These are phyloP conservation scores for Phylloporus arenicola DNA, from an alignment of 768 basidiomycete genomes.

Conservation along the genomic window DNA sequence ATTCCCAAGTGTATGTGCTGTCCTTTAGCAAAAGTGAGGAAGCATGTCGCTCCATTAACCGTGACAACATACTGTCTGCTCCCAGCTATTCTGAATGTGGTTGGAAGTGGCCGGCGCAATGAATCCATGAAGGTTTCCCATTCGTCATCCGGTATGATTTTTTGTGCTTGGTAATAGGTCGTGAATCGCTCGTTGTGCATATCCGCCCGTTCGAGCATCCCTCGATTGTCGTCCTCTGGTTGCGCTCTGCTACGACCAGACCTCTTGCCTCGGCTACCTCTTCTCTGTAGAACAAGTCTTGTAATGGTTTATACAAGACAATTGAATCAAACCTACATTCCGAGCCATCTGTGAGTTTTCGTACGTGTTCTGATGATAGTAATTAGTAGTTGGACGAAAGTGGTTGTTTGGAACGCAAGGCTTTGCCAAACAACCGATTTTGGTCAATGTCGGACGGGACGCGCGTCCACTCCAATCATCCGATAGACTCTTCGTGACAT, in stretches of 20 bases:
- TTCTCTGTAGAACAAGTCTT: conserved; percentile 9
- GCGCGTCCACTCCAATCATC: conserved; percentile 22
- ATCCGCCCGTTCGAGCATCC: conserved; percentile 50
- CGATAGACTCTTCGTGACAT: conserved; percentile 5
- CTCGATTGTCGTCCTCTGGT: conserved; percentile 39
- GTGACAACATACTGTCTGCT: conserved; percentile 61
- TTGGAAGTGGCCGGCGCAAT: conserved; percentile 73
- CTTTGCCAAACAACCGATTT: conserved; percentile 30
- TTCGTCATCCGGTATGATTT: conserved; percentile 69
- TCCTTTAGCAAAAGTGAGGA: conserved; percentile 36
- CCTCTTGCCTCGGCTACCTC: conserved; percentile 3
- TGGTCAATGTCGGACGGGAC: conserved; percentile 18
- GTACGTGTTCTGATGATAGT: neutral
- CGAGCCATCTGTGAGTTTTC: neutral
- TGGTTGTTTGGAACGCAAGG: conserved; percentile 31
- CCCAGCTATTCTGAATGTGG: conserved; percentile 90
- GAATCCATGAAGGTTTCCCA: conserved; percentile 69
- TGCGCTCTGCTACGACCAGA: conserved; percentile 10
- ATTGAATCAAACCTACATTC: conserved; percentile 13
- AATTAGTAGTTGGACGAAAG: neutral
- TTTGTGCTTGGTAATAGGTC: conserved; percentile 70
- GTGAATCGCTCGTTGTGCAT: conserved; percentile 70
- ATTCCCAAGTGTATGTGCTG: conserved; percentile 69
- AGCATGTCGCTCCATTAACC: neutral
- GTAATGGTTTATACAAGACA: neutral